phyloP scores from a whole-genome alignment of 2,329 filamentous ascomycete species.

The Claviceps sp. region DNA sequence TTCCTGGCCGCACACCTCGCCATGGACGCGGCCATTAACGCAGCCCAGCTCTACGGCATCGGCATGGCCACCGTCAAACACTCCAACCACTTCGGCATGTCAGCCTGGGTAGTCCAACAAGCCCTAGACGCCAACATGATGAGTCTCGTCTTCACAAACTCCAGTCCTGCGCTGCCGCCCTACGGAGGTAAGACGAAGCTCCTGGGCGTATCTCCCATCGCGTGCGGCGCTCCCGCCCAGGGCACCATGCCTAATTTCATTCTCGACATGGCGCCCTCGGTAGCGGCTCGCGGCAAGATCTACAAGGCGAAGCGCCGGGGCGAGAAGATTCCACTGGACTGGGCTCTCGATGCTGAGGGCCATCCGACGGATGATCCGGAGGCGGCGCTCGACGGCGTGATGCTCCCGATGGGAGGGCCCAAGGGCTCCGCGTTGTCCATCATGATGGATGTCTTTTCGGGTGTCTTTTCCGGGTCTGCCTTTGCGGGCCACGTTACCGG shows the following conservation, averaged over 20 bases:
- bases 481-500: slow-evolving; percentile 66
- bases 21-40: slow-evolving; percentile 54
- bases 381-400: slow-evolving; percentile 59
- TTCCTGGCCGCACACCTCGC: slow-evolving; percentile 55
- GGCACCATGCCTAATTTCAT: slow-evolving; percentile 45
- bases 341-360: slow-evolving; percentile 63
- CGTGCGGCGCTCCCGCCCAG: slow-evolving; percentile 58
- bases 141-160: slow-evolving; percentile 58
- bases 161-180: slow-evolving; percentile 56
- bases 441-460: slow-evolving; percentile 86
- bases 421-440: slow-evolving; percentile 66
- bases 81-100: slow-evolving; percentile 77
- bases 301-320: slow-evolving; percentile 55
- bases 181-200: slow-evolving; percentile 57
- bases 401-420: slow-evolving; percentile 76
- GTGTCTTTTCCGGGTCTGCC: slow-evolving; percentile 61
- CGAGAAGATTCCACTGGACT: slow-evolving; percentile 57
- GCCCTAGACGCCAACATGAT: slow-evolving; percentile 60
- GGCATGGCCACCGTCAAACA: slow-evolving; percentile 65
- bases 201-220: slow-evolving; percentile 61
- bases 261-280: slow-evolving; percentile 59
- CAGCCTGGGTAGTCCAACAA: slow-evolving; percentile 66
- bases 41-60: slow-evolving; percentile 53
- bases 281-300: slow-evolving; percentile 60
- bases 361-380: slow-evolving; percentile 57